Evolutionary conservation across 1,139 yeast genomes (phyloP).

Genomic region (Pichia sp.): DNA sequence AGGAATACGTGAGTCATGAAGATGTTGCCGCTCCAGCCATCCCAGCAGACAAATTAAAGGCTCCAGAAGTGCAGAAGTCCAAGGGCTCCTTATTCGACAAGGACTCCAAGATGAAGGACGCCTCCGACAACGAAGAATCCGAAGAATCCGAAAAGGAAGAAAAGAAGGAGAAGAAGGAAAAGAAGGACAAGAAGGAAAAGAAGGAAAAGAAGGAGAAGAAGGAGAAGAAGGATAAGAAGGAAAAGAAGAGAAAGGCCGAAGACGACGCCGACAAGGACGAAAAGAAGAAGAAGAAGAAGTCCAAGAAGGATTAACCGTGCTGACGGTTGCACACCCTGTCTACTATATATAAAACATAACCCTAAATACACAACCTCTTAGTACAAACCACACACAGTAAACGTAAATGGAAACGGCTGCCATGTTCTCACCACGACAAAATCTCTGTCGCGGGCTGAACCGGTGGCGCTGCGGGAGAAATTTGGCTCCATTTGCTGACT

Average conservation of each 20-base stretch:
- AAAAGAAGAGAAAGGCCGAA: conserved; percentile 39
- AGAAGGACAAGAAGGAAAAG: conserved; percentile 58
- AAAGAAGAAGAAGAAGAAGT: conserved; percentile 42
- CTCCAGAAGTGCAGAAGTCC: conserved; percentile 46
- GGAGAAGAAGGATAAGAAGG: conserved; percentile 32
- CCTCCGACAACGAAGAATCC: conserved; percentile 39
- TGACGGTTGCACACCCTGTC: not conserved
- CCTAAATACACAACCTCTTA: no score
- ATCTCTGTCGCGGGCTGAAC: not conserved
- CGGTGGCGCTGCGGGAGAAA: no score
- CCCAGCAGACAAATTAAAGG: conserved; percentile 37
- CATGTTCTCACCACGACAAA: not conserved
- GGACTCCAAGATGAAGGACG: conserved; percentile 34
- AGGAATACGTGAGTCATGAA: conserved; percentile 79
- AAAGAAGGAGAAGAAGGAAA: conserved; percentile 54
- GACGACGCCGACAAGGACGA: conserved; percentile 24
- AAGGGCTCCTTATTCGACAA: conserved; percentile 40
- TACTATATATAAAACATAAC: not conserved
- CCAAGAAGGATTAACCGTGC: conserved; percentile 43
- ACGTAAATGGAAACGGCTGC: no score
- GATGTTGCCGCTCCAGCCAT: conserved; percentile 51
- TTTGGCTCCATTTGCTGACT: no score
- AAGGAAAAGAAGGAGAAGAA: conserved; percentile 51
- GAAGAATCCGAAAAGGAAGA: conserved; percentile 52
- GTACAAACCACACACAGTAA: no score